Evolutionary conservation across 78 protist genomes (phyloP).

Genomic region (Creolimax fragrantissima): DNA sequence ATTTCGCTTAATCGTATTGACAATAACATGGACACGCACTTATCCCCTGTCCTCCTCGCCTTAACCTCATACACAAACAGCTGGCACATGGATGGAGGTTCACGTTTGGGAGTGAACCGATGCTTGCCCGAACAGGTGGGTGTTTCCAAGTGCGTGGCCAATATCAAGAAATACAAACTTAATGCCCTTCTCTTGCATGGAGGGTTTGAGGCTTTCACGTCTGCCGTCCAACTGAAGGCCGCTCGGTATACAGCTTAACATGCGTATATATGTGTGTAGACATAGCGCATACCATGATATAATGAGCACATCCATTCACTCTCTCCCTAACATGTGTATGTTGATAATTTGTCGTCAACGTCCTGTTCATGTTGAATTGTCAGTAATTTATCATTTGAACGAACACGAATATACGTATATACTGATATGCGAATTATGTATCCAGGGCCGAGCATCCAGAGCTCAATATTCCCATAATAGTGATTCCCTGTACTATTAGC

Average conservation of each 20-base stretch:
- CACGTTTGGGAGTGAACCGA: background rate
- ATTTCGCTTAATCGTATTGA: too few species aligned
- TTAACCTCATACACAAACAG: too few species aligned
- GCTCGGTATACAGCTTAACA: background rate
- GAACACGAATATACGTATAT: too few species aligned
- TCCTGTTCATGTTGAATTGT: too few species aligned
- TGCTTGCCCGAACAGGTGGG: background rate
- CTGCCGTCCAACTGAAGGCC: background rate
- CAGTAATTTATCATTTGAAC: too few species aligned
- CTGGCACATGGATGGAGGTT: background rate
- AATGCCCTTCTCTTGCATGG: slow-evolving; percentile 28
- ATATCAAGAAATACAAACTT: background rate
- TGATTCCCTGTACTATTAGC: slow-evolving; percentile 64
- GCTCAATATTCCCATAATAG: slow-evolving; percentile 30
- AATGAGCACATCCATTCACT: too few species aligned
- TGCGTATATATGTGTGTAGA: background rate
- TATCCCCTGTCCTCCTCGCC: too few species aligned
- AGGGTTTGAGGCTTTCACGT: slow-evolving; percentile 61
- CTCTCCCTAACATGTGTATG: too few species aligned
- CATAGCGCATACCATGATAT: too few species aligned
- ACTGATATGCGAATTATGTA: too few species aligned
- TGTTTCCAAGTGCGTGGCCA: background rate
- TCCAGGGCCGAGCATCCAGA: background rate
- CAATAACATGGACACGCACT: too few species aligned
- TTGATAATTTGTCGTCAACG: too few species aligned